Conservation (phyloP, 805 yeast species). For the Ogataea ganodermae region DNA sequence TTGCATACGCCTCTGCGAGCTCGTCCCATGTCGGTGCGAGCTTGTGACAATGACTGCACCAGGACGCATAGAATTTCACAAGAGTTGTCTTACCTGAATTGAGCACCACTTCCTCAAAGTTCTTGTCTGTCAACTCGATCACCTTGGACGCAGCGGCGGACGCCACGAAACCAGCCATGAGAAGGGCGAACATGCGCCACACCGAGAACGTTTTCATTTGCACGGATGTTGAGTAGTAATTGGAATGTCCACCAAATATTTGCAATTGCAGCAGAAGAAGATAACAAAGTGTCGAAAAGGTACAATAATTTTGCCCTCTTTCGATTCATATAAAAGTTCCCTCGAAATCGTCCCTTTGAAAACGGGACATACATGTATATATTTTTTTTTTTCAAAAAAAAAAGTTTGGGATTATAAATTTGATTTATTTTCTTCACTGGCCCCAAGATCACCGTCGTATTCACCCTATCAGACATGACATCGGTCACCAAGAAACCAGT, state of each 20-base stretch:
- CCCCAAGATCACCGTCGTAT: background rate
- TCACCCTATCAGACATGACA: background rate
- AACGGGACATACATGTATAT: background rate
- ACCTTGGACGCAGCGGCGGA: constrained; percentile 20
- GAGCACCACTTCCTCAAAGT: constrained; percentile 56
- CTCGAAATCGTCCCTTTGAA: background rate
- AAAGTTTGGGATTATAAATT: no score
- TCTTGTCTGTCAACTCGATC: constrained; percentile 47
- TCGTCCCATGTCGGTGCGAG: constrained; percentile 51
- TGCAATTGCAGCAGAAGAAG: background rate
- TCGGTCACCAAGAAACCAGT: constrained; percentile 23
- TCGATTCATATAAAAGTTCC: background rate
- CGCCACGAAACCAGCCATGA: constrained; percentile 3
- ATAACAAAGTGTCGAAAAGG: background rate
- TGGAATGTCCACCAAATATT: background rate
- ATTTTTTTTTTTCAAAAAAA: background rate
- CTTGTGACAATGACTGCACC: constrained; percentile 71
- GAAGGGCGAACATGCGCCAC: background rate
- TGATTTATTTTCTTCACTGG: background rate
- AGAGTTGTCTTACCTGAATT: constrained; percentile 70
- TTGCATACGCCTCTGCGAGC: constrained; percentile 26
- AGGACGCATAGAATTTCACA: constrained; percentile 73
- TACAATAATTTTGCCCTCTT: background rate
- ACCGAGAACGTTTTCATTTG: background rate
- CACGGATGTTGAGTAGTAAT: no score